Conservation (phyloP, 192 early-diverging fungal species). For the Chytriomyces confervae region DNA sequence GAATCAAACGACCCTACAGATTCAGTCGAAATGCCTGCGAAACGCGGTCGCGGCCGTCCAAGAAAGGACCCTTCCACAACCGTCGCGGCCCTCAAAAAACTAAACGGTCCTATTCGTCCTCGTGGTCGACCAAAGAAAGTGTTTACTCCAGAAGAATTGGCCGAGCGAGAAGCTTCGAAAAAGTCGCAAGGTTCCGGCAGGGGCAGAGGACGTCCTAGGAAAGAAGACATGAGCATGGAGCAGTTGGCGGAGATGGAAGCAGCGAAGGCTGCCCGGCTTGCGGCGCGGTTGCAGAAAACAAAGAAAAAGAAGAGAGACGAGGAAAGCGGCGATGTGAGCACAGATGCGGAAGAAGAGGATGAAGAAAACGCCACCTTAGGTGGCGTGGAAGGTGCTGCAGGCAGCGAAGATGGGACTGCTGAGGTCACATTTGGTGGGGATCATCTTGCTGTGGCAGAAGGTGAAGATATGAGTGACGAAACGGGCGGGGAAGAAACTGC, state of each 20-base stretch:
- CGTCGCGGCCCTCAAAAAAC: neutral
- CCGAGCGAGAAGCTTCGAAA: neutral
- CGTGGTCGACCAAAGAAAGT: neutral
- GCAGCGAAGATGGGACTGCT: no score
- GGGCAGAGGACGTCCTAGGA: neutral
- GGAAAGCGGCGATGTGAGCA: no score
- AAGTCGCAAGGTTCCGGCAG: neutral
- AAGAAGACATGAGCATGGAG: neutral
- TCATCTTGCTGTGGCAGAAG: no score
- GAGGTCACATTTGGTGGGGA: no score
- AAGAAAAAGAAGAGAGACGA: neutral
- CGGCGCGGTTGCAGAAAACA: neutral
- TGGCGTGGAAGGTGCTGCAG: no score
- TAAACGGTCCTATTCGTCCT: neutral
- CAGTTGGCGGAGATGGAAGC: neutral
- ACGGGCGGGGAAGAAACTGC: no score
- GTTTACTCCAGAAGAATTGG: slow-evolving; percentile 3
- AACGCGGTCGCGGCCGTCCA: slow-evolving; percentile 3
- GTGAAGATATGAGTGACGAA: no score
- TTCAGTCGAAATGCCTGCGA: neutral
- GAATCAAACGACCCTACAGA: neutral
- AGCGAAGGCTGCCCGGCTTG: neutral
- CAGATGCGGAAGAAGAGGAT: no score
- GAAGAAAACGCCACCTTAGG: no score
- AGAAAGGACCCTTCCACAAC: neutral